Evolutionary conservation across 257 asterid genomes (phyloP).

Genomic region (Solanum ahanhuiri): DNA sequence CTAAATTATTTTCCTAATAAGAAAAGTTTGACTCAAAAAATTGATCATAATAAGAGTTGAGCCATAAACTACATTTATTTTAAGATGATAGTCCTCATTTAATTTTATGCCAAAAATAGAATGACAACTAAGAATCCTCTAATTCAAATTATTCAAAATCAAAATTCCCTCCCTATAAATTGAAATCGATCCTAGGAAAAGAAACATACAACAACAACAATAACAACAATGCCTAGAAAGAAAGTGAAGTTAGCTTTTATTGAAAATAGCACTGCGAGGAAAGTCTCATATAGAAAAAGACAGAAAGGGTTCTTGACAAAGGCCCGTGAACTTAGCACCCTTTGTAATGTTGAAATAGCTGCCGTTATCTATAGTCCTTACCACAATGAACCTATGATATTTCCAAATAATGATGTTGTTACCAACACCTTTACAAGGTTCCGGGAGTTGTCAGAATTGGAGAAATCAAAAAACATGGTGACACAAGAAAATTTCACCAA

Average conservation of each 20-base stretch:
- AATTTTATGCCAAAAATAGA: not conserved
- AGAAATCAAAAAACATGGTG: not conserved
- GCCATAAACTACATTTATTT: not conserved
- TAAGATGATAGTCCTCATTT: not conserved
- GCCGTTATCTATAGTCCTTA: not conserved
- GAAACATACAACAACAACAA: not conserved
- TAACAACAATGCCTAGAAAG: not conserved
- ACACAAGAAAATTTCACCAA: not conserved
- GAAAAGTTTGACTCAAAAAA: not conserved
- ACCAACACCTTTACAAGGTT: not conserved
- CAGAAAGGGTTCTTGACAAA: not conserved
- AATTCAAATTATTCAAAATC: not conserved
- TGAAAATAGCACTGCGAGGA: not conserved
- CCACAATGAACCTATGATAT: not conserved
- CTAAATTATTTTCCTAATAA: not conserved
- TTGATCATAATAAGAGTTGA: not conserved
- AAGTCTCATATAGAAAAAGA: not conserved
- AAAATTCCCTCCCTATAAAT: not conserved
- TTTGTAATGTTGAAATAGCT: not conserved
- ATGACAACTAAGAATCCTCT: not conserved
- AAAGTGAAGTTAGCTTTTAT: not conserved
- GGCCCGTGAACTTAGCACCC: not conserved
- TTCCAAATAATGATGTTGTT: not conserved
- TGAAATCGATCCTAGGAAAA: not conserved
- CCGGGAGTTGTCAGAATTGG: not conserved